Base-by-base conservation (phyloP, 306 rosid genomes). In the Quercus alba region DNA sequence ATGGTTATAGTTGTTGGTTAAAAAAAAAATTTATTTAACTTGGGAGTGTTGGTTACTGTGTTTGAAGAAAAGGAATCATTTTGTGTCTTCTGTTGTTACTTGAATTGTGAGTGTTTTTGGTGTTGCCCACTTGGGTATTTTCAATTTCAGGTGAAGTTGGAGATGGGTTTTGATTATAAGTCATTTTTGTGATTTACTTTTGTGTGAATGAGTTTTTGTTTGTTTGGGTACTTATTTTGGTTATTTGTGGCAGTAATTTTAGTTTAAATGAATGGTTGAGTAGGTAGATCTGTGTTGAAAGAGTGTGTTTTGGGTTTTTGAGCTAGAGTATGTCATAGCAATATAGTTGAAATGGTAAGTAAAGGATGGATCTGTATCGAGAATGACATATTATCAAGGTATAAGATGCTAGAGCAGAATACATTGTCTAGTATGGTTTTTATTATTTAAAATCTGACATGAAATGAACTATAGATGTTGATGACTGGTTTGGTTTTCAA, bases 261-360 rank as follows among this genome's bases (percentile, higher is more conserved):
- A 25, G 85, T 31, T 46, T 56, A 11, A n/a, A 73, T 58, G 87
- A 73, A 66, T 77, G 77, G 46, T 62, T 87, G 41, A 83, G 56
- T 81, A 62, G 20, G 51, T 83, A 59, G 93, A 89, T 91, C 91
- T 89, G 86, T 78, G 75, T 68, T 49, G 72, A 55, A 66, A 8
- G 75, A 61, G 35, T 58, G 51, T 84, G 78, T n/a, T 70, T 79
- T 69, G 68, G 79, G 73, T 69, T 79, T 21, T 75, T 44, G 31
- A 58, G 85, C 74, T 86, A 76, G 73, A 64, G 61, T 61, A 44
- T 64, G 44, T 18, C 25, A 19, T 38, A 70, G 52, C 8, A 59
- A 68, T 8, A 51, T 9, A 33, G n/a, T 75, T 63, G 41, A 15
- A 62, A 33, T 56, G 46, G 1, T 10, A 11, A 30, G 28, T 30